phyloP scores from a whole-genome alignment of 2,329 filamentous ascomycete species.

The Fusarium ambrosium region DNA sequence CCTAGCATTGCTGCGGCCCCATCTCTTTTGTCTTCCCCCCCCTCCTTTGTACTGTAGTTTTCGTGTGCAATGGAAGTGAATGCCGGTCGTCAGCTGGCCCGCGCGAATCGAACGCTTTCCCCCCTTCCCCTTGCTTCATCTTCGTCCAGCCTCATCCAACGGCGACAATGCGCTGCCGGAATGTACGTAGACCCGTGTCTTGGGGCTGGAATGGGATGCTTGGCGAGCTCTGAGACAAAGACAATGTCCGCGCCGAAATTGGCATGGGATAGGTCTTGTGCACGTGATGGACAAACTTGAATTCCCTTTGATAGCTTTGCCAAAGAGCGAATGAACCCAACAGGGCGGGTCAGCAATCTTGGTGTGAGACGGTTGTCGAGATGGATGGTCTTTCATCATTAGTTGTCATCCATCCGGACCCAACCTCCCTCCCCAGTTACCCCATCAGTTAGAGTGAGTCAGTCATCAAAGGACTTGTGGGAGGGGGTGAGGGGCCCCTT shows the following conservation, averaged over 20 bases:
- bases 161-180: conserved; percentile 52
- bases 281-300: conserved; percentile 45
- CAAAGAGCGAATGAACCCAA: background rate
- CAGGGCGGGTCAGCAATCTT: conserved; percentile 22
- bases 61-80: conserved; percentile 14
- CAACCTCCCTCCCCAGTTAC: background rate
- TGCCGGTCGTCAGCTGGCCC: conserved; percentile 33
- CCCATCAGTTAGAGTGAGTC: background rate
- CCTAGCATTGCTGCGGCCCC: conserved; percentile 1
- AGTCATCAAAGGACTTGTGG: conserved; percentile 36
- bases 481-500: conserved; percentile 24
- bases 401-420: background rate
- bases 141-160: conserved; percentile 49
- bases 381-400: conserved; percentile 23
- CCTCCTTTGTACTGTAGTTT: background rate
- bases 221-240: conserved; percentile 53
- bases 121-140: conserved; percentile 7
- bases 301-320: background rate
- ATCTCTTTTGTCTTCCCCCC: conserved; percentile 23
- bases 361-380: conserved; percentile 26
- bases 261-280: conserved; percentile 26
- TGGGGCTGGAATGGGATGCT: conserved; percentile 55
- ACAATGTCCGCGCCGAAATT: conserved; percentile 48
- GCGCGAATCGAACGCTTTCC: conserved; percentile 20
- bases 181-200: conserved; percentile 32